These are phyloP conservation scores for Colletotrichum lentis DNA, from an alignment of 2,329 filamentous ascomycete species.

Conservation along the genomic window DNA sequence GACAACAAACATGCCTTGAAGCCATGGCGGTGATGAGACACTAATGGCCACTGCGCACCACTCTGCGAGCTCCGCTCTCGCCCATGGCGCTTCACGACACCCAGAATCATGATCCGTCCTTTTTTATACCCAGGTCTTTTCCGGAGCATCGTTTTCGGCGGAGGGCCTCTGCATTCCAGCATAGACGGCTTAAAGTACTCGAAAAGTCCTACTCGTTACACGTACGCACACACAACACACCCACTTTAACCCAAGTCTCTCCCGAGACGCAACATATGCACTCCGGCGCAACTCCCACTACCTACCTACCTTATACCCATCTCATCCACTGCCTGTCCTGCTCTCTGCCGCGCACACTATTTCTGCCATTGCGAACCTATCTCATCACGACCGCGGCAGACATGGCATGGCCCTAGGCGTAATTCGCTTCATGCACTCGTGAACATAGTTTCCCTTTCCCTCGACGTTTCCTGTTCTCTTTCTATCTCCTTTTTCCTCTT, in stretches of 20 bases:
- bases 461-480: slow-evolving; percentile 2
- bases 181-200: slow-evolving; percentile 39
- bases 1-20: slow-evolving; percentile 16
- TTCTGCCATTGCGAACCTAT: slow-evolving; percentile 9
- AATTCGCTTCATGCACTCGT: slow-evolving; percentile 36
- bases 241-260: slow-evolving; percentile 17
- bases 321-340: neutral
- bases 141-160: slow-evolving; percentile 38
- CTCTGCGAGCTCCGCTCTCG: slow-evolving; percentile 32
- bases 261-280: slow-evolving; percentile 11
- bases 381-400: slow-evolving; percentile 23
- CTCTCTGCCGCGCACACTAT: slow-evolving; percentile 20
- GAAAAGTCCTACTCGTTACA: slow-evolving; percentile 38
- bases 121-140: slow-evolving; percentile 41
- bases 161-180: slow-evolving; percentile 35
- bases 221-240: slow-evolving; percentile 6
- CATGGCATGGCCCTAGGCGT: slow-evolving; percentile 26
- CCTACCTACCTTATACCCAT: neutral
- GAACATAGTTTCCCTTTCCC: slow-evolving; percentile 32
- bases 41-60: slow-evolving; percentile 28
- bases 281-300: neutral
- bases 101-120: slow-evolving; percentile 39
- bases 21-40: slow-evolving; percentile 34
- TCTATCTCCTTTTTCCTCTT: slow-evolving; percentile 1
- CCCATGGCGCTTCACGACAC: slow-evolving; percentile 37